These are phyloP conservation scores for Trametopsis cervina DNA, from an alignment of 768 basidiomycete species.

Conservation along the genomic window DNA sequence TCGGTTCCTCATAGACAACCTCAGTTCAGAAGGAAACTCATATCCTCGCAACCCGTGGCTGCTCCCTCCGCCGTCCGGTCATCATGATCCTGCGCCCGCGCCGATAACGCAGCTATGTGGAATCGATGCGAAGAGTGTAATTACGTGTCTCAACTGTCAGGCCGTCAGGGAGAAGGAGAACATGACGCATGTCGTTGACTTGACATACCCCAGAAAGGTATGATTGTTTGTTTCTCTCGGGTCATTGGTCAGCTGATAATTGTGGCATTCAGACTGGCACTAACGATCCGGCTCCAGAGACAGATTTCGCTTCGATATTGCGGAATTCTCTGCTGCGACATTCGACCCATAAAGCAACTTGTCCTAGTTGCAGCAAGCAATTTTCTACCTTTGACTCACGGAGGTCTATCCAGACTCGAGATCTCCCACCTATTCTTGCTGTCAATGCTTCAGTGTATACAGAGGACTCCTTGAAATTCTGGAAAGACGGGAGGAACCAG, in stretches of 20 bases:
- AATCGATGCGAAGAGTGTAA: slow-evolving; percentile 68
- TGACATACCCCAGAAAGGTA: slow-evolving; percentile 84
- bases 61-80: slow-evolving; percentile 27
- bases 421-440: slow-evolving; percentile 78
- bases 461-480: slow-evolving; percentile 64
- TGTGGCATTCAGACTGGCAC: slow-evolving; percentile 23
- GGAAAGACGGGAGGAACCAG: slow-evolving; percentile 56
- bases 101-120: slow-evolving; percentile 85
- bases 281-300: slow-evolving; percentile 31
- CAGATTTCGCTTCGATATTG: slow-evolving; percentile 63
- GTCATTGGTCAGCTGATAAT: slow-evolving; percentile 1
- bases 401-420: slow-evolving; percentile 53
- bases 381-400: slow-evolving; percentile 66
- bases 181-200: slow-evolving; percentile 76
- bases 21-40: slow-evolving; percentile 66
- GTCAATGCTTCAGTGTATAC: slow-evolving; percentile 80
- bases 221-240: slow-evolving; percentile 8
- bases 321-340: slow-evolving; percentile 73
- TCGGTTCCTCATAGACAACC: slow-evolving; percentile 83
- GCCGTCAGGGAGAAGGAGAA: slow-evolving; percentile 66
- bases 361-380: slow-evolving; percentile 68
- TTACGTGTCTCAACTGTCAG: slow-evolving; percentile 72
- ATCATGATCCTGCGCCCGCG: slow-evolving; percentile 40
- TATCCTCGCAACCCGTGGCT: slow-evolving; percentile 54
- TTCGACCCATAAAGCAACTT: slow-evolving; percentile 80